Evolutionary conservation across 2,329 filamentous ascomycete genomes (phyloP).

Genomic region (Apiospora marii): DNA sequence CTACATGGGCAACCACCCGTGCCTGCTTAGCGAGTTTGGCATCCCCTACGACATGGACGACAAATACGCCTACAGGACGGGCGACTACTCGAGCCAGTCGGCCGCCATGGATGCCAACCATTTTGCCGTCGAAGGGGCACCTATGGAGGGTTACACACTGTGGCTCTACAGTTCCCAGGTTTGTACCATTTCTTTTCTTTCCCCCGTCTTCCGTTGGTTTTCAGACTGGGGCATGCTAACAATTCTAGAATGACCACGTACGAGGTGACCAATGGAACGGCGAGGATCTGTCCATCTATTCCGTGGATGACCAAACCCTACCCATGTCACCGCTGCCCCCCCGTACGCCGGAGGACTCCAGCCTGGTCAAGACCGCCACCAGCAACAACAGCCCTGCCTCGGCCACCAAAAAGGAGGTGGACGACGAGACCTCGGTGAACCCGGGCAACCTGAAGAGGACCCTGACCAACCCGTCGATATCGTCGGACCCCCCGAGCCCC

Average conservation of each 20-base stretch:
- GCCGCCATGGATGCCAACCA: slow-evolving; percentile 96
- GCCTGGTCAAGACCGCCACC: slow-evolving; percentile 50
- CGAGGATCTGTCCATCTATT: slow-evolving; percentile 92
- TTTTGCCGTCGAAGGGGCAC: slow-evolving; percentile 85
- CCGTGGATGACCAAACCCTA: slow-evolving; percentile 77
- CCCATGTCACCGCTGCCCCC: slow-evolving; percentile 54
- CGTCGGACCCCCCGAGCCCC: slow-evolving; percentile 60
- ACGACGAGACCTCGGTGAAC: slow-evolving; percentile 68
- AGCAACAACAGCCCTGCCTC: slow-evolving; percentile 29
- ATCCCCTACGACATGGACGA: slow-evolving; percentile 99
- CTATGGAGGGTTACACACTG: slow-evolving; percentile 84
- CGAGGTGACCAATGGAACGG: slow-evolving; percentile 97
- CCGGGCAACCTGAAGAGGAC: slow-evolving; percentile 79
- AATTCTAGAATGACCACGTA: slow-evolving; percentile 77
- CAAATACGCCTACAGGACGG: slow-evolving; percentile 92
- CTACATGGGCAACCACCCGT: slow-evolving; percentile 86
- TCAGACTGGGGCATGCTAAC: neutral
- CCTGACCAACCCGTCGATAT: slow-evolving; percentile 72
- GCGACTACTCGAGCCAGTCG: slow-evolving; percentile 92
- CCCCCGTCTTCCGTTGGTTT: too few relatives aligned
- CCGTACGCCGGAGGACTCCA: slow-evolving; percentile 50
- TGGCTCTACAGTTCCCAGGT: slow-evolving; percentile 83
- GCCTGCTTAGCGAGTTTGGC: slow-evolving; percentile 92
- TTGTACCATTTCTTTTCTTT: neutral
- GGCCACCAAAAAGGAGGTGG: slow-evolving; percentile 48